Evolutionary conservation across 345 rosid species (phyloP).

Genomic region (Gossypium ekmanianum): DNA sequence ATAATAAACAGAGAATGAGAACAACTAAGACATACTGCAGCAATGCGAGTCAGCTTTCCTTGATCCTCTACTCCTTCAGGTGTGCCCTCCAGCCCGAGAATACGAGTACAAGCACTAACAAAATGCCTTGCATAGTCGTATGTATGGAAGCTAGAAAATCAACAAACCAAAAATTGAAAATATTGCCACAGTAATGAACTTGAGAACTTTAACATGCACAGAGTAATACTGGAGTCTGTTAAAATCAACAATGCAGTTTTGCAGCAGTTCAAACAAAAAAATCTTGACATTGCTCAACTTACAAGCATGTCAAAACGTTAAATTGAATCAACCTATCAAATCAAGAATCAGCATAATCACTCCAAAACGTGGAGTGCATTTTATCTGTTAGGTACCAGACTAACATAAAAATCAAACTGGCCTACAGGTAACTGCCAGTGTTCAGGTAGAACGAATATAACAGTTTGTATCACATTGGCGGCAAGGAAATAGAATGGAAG

Average conservation of each 20-base stretch:
- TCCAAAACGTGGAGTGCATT: too few species aligned
- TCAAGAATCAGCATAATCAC: too few species aligned
- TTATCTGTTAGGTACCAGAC: too few species aligned
- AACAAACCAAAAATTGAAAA: conserved; percentile 1
- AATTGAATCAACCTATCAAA: too few species aligned
- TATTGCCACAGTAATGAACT: neutral
- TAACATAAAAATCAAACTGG: too few species aligned
- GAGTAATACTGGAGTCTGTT: neutral
- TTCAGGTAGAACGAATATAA: too few species aligned
- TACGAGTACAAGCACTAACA: conserved; percentile 61
- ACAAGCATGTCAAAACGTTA: conserved; percentile 6
- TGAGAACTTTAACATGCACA: neutral
- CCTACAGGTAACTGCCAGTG: too few species aligned
- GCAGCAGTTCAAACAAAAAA: neutral
- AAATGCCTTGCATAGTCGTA: conserved; percentile 64
- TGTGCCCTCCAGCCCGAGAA: conserved; percentile 60
- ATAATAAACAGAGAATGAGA: neutral
- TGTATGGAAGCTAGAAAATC: conserved; percentile 45
- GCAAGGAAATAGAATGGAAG: too few species aligned
- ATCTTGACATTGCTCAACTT: neutral
- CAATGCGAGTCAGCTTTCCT: conserved; percentile 55
- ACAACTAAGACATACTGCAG: conserved; percentile 27
- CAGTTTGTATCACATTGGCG: too few species aligned
- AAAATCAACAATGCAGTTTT: neutral
- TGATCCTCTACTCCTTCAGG: conserved; percentile 70